These are phyloP conservation scores for Simplicillium aogashimaense DNA, from an alignment of 2,329 filamentous ascomycete species.

Conservation along the genomic window DNA sequence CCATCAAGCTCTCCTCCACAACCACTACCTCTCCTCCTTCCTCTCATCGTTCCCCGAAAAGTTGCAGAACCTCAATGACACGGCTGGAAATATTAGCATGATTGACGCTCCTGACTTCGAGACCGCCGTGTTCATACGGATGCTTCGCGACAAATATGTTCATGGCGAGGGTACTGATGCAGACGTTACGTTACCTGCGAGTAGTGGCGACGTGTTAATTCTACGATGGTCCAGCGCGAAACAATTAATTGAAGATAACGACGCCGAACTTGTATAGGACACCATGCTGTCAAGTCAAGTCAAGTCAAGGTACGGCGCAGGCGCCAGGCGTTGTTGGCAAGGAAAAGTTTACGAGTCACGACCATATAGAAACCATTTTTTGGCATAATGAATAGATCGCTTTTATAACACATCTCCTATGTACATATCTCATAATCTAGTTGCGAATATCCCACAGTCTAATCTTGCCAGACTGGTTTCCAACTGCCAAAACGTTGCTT, in stretches of 20 bases:
- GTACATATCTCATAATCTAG: conserved; percentile 18
- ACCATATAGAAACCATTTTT: neutral
- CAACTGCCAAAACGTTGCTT: conserved; percentile 69
- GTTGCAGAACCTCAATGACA: conserved; percentile 82
- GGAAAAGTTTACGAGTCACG: neutral
- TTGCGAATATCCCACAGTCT: conserved; percentile 80
- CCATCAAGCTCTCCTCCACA: conserved; percentile 75
- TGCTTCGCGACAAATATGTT: conserved; percentile 51
- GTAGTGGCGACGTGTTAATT: conserved; percentile 56
- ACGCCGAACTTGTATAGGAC: conserved; percentile 48
- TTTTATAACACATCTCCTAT: neutral
- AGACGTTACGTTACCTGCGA: conserved; percentile 48
- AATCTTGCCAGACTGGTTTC: conserved; percentile 81
- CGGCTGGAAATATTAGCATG: conserved; percentile 84
- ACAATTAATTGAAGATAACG: conserved; percentile 39
- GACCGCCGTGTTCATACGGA: conserved; percentile 73
- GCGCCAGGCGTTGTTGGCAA: neutral
- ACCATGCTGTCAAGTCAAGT: neutral
- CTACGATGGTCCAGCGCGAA: conserved; percentile 69
- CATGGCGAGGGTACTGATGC: conserved; percentile 52
- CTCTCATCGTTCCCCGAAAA: conserved; percentile 69
- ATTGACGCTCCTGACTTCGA: conserved; percentile 78
- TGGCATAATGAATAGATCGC: neutral
- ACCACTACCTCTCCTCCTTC: conserved; percentile 80
- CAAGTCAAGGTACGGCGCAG: no score